Conservation (phyloP, 352 stramenopile species). For the Pythium rishiriense region DNA sequence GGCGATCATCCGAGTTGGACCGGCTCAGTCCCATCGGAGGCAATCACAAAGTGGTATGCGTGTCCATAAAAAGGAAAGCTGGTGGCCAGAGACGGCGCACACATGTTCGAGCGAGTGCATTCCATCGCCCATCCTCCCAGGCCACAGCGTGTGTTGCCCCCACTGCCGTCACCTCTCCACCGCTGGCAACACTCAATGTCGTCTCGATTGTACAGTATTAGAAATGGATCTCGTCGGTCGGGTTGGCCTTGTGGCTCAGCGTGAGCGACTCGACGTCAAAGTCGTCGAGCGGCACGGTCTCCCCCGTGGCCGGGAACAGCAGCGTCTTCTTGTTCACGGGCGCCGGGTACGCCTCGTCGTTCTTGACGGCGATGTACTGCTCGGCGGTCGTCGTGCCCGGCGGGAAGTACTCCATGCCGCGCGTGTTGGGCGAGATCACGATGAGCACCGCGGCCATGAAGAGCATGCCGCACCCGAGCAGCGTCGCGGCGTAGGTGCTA, state of each 20-base stretch:
- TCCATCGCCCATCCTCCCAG: not conserved
- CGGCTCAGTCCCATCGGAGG: not conserved
- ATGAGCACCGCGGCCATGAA: slow-evolving; percentile 32
- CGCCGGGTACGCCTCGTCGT: slow-evolving; percentile 15
- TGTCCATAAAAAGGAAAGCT: not conserved
- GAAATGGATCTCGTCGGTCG: slow-evolving; percentile 11
- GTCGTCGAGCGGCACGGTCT: slow-evolving; percentile 14
- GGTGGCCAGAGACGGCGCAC: not conserved
- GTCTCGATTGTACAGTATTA: not conserved
- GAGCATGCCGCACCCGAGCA: slow-evolving; percentile 36
- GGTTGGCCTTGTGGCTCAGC: slow-evolving; percentile 8
- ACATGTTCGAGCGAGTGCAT: not conserved
- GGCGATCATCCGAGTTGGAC: not conserved
- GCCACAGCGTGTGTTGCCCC: not conserved
- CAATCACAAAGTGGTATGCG: not conserved
- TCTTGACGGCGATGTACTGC: slow-evolving; percentile 15
- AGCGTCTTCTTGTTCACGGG: slow-evolving; percentile 20
- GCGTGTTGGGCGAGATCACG: slow-evolving; percentile 29
- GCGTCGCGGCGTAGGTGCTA: slow-evolving; percentile 40
- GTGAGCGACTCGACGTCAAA: slow-evolving; percentile 20
- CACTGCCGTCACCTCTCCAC: not conserved
- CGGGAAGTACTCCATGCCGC: slow-evolving; percentile 31
- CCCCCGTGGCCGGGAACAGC: slow-evolving; percentile 18
- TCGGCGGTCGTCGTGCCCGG: slow-evolving; percentile 20
- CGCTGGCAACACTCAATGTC: not conserved